Evolutionary conservation across 2,329 filamentous ascomycete species (phyloP).

Genomic region (Calonectria ilicicola): DNA sequence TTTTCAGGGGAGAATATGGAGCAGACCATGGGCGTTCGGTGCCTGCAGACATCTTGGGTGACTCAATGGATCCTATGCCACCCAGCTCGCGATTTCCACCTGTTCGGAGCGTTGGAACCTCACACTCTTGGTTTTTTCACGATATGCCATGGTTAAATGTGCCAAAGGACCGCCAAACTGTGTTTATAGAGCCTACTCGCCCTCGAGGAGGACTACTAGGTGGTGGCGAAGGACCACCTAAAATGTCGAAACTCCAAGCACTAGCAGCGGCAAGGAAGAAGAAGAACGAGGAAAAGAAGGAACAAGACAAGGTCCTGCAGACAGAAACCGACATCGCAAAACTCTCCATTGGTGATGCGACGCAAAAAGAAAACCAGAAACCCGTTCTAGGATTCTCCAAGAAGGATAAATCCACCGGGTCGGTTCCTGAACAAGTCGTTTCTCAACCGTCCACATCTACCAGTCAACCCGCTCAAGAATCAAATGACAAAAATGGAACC

Average conservation of each 20-base stretch:
- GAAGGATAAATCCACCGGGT: conserved; percentile 34
- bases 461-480: neutral
- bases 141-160: conserved; percentile 89
- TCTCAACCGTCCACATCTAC: neutral
- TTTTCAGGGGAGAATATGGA: conserved; percentile 45
- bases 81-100: conserved; percentile 24
- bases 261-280: conserved; percentile 88
- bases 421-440: conserved; percentile 6
- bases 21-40: conserved; percentile 44
- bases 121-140: conserved; percentile 74
- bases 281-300: conserved; percentile 76
- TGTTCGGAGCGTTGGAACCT: conserved; percentile 35
- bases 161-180: conserved; percentile 72
- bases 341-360: conserved; percentile 46
- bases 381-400: conserved; percentile 34
- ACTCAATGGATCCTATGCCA: conserved; percentile 1
- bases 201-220: conserved; percentile 80
- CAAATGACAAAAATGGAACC: neutral
- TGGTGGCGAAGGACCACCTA: conserved; percentile 74
- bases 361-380: conserved; percentile 44
- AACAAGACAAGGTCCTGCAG: conserved; percentile 40
- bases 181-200: conserved; percentile 68
- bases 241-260: conserved; percentile 91
- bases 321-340: conserved; percentile 45
- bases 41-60: conserved; percentile 22